phyloP scores from a whole-genome alignment of 1,139 yeast genomes.

The Diutina sp. region DNA sequence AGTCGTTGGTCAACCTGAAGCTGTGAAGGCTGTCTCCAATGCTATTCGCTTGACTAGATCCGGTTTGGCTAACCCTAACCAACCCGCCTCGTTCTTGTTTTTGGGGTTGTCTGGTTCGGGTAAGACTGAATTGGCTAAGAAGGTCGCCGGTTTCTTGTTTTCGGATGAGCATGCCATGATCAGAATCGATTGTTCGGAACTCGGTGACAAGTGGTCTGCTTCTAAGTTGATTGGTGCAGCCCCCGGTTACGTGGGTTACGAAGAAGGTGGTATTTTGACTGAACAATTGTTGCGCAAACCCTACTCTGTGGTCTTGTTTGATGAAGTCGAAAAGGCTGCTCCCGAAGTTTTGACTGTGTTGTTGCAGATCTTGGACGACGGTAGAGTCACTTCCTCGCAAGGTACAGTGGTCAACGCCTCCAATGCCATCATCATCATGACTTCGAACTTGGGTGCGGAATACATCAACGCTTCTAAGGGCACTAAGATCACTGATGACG shows the following conservation, averaged over 20 bases:
- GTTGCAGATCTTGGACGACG: conserved; percentile 90
- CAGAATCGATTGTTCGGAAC: conserved; percentile 94
- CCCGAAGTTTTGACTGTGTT: conserved; percentile 92
- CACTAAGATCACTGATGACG: conserved; percentile 48
- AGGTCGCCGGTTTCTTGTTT: conserved; percentile 88
- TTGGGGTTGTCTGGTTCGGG: conserved; percentile 96
- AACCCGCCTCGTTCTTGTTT: conserved; percentile 92
- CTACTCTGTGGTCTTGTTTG: conserved; percentile 86
- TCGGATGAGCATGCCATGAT: conserved; percentile 95
- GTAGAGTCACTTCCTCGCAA: conserved; percentile 86
- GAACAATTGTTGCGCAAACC: conserved; percentile 88
- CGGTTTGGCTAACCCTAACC: conserved; percentile 92
- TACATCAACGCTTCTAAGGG: conserved; percentile 61
- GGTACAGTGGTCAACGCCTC: conserved; percentile 92
- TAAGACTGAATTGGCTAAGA: conserved; percentile 95
- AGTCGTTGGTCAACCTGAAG: conserved; percentile 94
- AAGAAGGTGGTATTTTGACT: conserved; percentile 93
- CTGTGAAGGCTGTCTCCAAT: conserved; percentile 91
- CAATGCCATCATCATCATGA: conserved; percentile 87
- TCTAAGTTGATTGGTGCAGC: conserved; percentile 94
- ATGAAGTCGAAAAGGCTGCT: conserved; percentile 98
- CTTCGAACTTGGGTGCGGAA: conserved; percentile 94
- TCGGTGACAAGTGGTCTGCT: conserved; percentile 90
- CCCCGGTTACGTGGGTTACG: conserved; percentile 96
- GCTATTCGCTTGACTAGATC: conserved; percentile 89